A percentile compares a stretch with the other conserved stretches of the same genome.
phyloP scores from a whole-genome alignment of 2,329 filamentous ascomycete genomes.

The Penicillium sp. region DNA sequence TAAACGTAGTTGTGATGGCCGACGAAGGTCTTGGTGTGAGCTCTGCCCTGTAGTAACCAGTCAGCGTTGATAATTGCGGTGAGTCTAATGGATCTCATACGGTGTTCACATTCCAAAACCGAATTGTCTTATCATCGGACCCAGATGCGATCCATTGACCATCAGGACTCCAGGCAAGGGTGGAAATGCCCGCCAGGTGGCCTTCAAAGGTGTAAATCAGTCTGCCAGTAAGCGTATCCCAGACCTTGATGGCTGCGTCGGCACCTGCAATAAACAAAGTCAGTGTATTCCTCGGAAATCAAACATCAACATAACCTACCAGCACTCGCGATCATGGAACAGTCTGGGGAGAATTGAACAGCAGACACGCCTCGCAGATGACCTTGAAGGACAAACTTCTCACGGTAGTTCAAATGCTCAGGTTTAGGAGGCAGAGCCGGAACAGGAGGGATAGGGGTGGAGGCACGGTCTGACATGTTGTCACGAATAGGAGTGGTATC shows the following conservation, averaged over 20 bases:
- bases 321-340: conserved; percentile 82
- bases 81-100: conserved; percentile 25
- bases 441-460: conserved; percentile 39
- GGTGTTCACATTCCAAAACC: conserved; percentile 75
- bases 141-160: conserved; percentile 84
- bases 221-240: conserved; percentile 74
- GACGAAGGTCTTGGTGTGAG: conserved; percentile 62
- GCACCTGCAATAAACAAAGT: conserved; percentile 54
- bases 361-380: conserved; percentile 78
- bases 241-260: conserved; percentile 87
- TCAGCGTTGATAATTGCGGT: background rate
- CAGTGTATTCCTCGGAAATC: background rate
- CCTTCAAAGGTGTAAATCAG: conserved; percentile 88
- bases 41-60: conserved; percentile 46
- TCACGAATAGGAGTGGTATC: conserved; percentile 12
- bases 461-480: conserved; percentile 31
- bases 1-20: conserved; percentile 98
- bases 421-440: conserved; percentile 51
- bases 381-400: conserved; percentile 69
- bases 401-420: conserved; percentile 64
- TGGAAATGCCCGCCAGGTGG: conserved; percentile 88
- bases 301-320: conserved; percentile 47
- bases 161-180: conserved; percentile 91
- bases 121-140: conserved; percentile 93
- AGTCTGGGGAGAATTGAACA: conserved; percentile 88